Percentiles rank a stretch among this genome's conserved stretches.
phyloP scores from a whole-genome alignment of 2,329 filamentous ascomycete genomes.

The Fusarium oxysporum region DNA sequence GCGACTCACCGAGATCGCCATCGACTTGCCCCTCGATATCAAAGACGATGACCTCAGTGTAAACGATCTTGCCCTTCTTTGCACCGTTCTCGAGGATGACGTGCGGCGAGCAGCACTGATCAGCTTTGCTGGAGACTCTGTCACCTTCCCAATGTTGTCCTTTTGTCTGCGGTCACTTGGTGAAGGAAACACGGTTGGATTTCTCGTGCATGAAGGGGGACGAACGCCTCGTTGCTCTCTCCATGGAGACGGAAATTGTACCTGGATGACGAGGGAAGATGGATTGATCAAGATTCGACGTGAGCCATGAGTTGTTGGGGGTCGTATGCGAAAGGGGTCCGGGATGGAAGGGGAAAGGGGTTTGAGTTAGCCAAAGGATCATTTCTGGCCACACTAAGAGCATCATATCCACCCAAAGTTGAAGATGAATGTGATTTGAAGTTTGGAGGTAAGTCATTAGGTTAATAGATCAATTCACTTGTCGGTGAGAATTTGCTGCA shows the following conservation, averaged over 20 bases:
- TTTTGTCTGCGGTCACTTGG: neutral
- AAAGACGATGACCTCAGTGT: neutral
- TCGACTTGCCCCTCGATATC: neutral
- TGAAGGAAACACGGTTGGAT: neutral
- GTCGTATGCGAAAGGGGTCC: neutral
- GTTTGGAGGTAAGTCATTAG: neutral
- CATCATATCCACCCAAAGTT: fast-evolving
- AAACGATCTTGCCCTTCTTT: neutral
- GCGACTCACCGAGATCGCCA: neutral
- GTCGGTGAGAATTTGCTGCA: neutral
- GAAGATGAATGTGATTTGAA: neutral
- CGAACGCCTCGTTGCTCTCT: neutral
- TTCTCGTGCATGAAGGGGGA: neutral
- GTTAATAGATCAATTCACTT: neutral
- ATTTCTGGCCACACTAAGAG: fast-evolving
- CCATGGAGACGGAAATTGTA: neutral
- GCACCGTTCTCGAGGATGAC: neutral
- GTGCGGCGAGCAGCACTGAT: neutral
- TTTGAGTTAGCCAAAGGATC: too few relatives aligned
- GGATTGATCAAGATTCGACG: neutral
- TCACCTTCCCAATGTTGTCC: neutral
- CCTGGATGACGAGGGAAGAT: neutral
- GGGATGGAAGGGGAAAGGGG: fast-evolving
- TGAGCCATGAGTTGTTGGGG: neutral
- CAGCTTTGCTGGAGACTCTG: neutral